Evolutionary conservation across 1,284 basidiomycete genomes (phyloP), one percentile per base, ranked within the genome.

Genomic region (Rhodotorula sp.): DNA sequence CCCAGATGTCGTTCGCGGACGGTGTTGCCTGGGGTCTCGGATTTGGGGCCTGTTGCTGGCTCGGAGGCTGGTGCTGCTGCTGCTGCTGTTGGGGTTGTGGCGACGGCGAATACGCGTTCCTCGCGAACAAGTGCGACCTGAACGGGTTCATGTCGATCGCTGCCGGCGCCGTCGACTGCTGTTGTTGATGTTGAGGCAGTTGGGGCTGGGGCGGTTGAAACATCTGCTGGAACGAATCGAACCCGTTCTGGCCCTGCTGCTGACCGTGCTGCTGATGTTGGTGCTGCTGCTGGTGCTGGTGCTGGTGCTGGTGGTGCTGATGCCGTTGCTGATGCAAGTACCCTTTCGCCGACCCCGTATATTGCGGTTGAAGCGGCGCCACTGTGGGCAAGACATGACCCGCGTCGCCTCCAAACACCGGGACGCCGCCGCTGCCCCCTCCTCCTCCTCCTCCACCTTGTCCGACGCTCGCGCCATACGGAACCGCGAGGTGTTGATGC

Each of bases 291-390:
- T 12, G 57, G 7, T 26, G 52, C 28, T 64, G 58, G 21, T 16
- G 54, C 54, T 61, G 60, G 34, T 58, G 47, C 34, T 72, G 63
- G 8, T 62, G 56, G 38, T 57, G 54, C 14, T 47, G 43, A 2
- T 54, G 60, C 5, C 70, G 66, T 48, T 66, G 62, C 63, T 71
- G 64, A 28, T 73, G 72, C 60, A 67, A 26, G 34, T 73, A 66
- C 12, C 62, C 61, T 47, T 69, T 74, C 28, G 70, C 67, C 26
- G 63, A 66, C 12, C 72, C 72, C 26, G 72, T 73, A n/a, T 64
- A 66, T 55, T 67, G 65, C 49, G 72, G 69, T 59, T 64, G 31
- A 1, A 67, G 56, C 21, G 65, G 64, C 43, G 64, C 64, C 18
- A 70, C 55, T 16, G 71, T 56, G 60, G 59, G 48, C 23, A 43